Evolutionary conservation across 768 basidiomycete species (phyloP).

Genomic region (Boletus speciosus): DNA sequence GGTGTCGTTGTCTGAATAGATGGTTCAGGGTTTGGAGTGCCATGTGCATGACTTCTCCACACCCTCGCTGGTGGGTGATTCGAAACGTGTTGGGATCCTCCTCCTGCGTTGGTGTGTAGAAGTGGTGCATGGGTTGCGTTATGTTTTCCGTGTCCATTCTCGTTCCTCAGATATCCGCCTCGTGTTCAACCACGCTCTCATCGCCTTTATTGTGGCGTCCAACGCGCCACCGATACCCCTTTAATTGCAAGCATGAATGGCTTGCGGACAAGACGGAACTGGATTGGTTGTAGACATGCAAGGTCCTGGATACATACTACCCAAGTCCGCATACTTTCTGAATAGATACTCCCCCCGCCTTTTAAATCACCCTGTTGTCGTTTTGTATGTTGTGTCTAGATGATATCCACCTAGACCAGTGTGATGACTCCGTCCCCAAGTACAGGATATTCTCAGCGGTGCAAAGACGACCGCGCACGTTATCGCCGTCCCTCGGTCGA

Average conservation of each 20-base stretch:
- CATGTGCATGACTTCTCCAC: slow-evolving; percentile 54
- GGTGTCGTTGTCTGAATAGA: slow-evolving; percentile 45
- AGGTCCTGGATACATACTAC: background rate
- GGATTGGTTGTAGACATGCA: slow-evolving; percentile 3
- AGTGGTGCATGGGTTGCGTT: slow-evolving; percentile 41
- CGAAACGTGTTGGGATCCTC: slow-evolving; percentile 8
- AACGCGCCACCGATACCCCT: background rate
- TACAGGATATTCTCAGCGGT: background rate
- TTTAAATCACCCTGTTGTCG: background rate
- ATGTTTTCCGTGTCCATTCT: background rate
- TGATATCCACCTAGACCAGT: background rate
- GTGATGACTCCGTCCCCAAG: background rate
- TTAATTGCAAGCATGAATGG: background rate
- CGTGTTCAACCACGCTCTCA: slow-evolving; percentile 1
- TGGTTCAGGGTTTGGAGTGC: background rate
- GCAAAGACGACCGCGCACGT: background rate
- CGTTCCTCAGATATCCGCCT: background rate
- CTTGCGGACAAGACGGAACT: background rate
- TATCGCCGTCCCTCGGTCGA: slow-evolving; percentile 2
- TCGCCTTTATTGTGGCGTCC: background rate
- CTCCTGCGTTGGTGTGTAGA: slow-evolving; percentile 64
- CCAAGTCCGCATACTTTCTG: background rate
- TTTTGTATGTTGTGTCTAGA: background rate
- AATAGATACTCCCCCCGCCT: background rate
- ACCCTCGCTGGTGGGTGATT: slow-evolving; percentile 48